Base-by-base conservation (phyloP, 2,329 filamentous ascomycete genomes). In the Colletotrichum godetiae region DNA sequence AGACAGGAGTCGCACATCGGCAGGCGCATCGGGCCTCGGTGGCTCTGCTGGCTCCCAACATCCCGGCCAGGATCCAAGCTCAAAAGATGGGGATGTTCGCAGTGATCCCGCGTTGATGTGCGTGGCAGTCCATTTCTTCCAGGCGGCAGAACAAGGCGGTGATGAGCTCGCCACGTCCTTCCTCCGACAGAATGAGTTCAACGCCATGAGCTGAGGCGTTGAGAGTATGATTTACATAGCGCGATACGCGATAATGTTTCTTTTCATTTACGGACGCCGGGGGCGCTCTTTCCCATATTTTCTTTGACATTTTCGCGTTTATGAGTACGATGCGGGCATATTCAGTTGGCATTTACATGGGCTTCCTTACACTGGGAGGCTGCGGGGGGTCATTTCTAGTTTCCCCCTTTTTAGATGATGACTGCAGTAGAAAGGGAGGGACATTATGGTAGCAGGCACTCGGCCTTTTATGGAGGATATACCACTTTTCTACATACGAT, bases 61-160 rank as follows among this genome's bases (percentile, higher is more conserved):
- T 33, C 49, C 71, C 37, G 78, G 76, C 22, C 79, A 79, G 4
- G 77, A 76, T 35, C 68, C 77, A 1, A 78, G 77, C 49, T 81
- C 81, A 59, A 83, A 82, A 65, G 84, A 86, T 60, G 85, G 84
- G 22, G 82, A 90, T 72, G 87, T 90, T 46, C 82, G 94, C 76
- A 95, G 92, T 73, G 95, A 98, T 81, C 94, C 94, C 2, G 93
- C 93, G 67, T 91, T 95, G 55, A 97, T 98, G 94, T 98, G 95
- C 78, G 91, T 98, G 70, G 96, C 96, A 11, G 92, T 97, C 83
- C 96, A 98, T 86, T 98, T 96, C 95, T 98, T 98, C 95, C 94
- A 96, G 84, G 88, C 94, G 76, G 95, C 94, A 49, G 93, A 94
- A 77, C 89, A 90, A 67, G 95, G 95, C n/a, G 95, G 95, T 1